Base-by-base conservation (phyloP, 2,329 filamentous ascomycete species). In the Monosporascus sp. region DNA sequence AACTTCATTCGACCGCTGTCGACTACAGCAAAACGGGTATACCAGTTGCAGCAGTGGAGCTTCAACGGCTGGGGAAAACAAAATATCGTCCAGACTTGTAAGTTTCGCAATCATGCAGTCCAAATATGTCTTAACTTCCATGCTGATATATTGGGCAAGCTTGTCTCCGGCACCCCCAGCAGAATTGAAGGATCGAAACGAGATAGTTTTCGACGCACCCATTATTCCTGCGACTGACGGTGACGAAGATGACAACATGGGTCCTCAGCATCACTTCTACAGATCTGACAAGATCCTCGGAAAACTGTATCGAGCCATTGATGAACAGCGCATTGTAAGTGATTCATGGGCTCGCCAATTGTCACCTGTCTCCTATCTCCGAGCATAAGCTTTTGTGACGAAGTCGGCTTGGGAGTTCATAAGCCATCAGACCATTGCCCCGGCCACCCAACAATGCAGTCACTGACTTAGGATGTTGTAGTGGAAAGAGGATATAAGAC, bases 21-120 rank as follows among this genome's bases (percentile, higher is more conserved):
- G 87, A 91, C 65, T 91, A 88, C 60, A 88, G 86, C 3, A 90
- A 91, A 68, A 88, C 86, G 0, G 89, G 89, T 0, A 81, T 86
- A 26, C 68, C 78, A 0, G 82, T 84, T 6, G 69, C 78, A 7
- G 64, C 79, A 37, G 65, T 55, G 0, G 60, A 72, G 1, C 68
- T 84, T 17, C 78, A 76, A 1, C 68, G 58, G 19, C 52, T 68
- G 11, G 67, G 65, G 4, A 68, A 61, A 8, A 68, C 60, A 31
- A 56, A 37, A 40, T 74, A 63, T 40, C 73, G 80, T 0, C 81
- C 80, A 0, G 80, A 85, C 58, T 84, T 84, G 78, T 82, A 63
- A 71, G 78, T 71, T 49, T 31, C 5, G 14, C 11, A 16, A 27
- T 45, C 11, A 45, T 27, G 11, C 11, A 24, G 16, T 16, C 22